Conservation (phyloP, 495 filamentous ascomycete genomes). For the Hypoxylon crocopeplum region DNA sequence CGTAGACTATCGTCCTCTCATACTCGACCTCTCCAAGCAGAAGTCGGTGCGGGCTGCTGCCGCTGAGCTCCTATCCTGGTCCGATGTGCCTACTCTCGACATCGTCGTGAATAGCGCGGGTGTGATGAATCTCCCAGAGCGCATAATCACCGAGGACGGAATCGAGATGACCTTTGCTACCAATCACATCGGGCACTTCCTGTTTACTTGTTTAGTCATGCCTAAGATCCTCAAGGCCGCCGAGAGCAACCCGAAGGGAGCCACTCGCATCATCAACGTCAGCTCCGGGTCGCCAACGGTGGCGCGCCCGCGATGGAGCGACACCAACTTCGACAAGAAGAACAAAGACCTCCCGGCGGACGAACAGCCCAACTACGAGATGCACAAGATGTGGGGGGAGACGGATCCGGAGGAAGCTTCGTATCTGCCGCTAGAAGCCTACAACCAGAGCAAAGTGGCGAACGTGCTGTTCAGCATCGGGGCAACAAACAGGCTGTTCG, state of each 20-base stretch:
- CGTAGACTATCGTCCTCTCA: constrained; percentile 48
- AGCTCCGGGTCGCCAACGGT: constrained; percentile 42
- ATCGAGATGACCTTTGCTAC: constrained; percentile 64
- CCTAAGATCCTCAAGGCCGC: constrained; percentile 52
- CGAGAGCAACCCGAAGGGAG: constrained; percentile 42
- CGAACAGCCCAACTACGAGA: constrained; percentile 46
- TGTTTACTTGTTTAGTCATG: constrained; percentile 59
- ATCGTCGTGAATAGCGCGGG: constrained; percentile 58
- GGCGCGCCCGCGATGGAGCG: constrained; percentile 48
- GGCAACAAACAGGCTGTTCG: constrained; percentile 44
- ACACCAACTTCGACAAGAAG: constrained; percentile 50
- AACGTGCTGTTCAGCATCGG: constrained; percentile 57
- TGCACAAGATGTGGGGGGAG: constrained; percentile 41
- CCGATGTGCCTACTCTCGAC: constrained; percentile 48
- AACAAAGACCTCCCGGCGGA: constrained; percentile 48
- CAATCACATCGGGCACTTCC: constrained; percentile 64
- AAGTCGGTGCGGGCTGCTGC: constrained; percentile 52
- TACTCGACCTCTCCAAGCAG: constrained; percentile 54
- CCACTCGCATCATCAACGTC: constrained; percentile 54
- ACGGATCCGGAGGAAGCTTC: constrained; percentile 35
- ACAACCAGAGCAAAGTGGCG: constrained; percentile 60
- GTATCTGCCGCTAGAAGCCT: constrained; percentile 54
- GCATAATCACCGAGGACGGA: constrained; percentile 43
- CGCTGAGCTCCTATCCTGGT: constrained; percentile 46
- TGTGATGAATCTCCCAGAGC: constrained; percentile 44